Evolutionary conservation across 2,329 filamentous ascomycete species (phyloP).

Genomic region (Fusarium caatingaense): DNA sequence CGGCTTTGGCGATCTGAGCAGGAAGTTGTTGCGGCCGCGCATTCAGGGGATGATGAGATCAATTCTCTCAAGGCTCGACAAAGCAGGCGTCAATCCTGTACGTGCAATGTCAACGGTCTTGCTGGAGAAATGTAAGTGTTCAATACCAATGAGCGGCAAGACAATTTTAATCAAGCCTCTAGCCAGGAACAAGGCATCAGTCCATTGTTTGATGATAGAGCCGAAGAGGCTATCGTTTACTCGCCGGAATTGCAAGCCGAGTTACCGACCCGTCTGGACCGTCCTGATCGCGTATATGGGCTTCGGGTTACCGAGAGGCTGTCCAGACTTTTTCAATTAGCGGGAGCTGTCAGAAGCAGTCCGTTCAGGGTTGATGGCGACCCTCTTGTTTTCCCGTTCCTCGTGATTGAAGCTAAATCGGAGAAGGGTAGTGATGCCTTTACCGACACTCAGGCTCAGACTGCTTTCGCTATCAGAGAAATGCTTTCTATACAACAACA

Average conservation of each 20-base stretch:
- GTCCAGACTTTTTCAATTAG: neutral
- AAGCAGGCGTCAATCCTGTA: neutral
- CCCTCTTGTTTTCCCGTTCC: neutral
- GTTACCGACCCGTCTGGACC: neutral
- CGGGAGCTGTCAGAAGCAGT: neutral
- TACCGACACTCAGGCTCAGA: neutral
- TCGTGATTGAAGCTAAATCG: neutral
- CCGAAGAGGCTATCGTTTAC: neutral
- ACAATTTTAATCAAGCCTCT: neutral
- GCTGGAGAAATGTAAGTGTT: neutral
- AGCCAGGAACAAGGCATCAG: neutral
- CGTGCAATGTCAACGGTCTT: accelerated
- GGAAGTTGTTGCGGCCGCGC: neutral
- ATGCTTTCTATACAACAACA: neutral
- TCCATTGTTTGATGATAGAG: neutral
- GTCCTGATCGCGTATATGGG: neutral
- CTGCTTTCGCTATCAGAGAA: neutral
- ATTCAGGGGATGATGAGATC: neutral
- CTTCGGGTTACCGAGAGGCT: neutral
- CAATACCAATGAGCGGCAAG: neutral
- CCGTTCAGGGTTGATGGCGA: neutral
- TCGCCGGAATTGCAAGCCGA: neutral
- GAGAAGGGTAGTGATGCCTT: neutral
- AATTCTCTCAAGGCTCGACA: neutral
- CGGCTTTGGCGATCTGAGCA: neutral